phyloP scores from a whole-genome alignment of 768 basidiomycete species.

The Melanogaster broomeanus region DNA sequence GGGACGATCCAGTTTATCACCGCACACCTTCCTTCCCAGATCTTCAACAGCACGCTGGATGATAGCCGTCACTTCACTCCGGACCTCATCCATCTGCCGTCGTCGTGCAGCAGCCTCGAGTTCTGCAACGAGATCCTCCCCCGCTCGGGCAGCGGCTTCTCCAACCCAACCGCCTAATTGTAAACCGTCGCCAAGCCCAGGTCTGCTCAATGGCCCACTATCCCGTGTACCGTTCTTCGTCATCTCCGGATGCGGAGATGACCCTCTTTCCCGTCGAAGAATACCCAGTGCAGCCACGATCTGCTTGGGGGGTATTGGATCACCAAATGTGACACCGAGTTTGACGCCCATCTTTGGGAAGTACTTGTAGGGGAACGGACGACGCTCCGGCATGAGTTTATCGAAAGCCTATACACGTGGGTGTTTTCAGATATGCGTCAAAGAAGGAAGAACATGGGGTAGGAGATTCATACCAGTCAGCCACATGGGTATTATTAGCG shows the following conservation, averaged over 20 bases:
- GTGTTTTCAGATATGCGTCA: background rate
- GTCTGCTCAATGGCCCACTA: background rate
- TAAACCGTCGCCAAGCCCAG: background rate
- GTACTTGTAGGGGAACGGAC: conserved; percentile 72
- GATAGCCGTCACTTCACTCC: conserved; percentile 55
- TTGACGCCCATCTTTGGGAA: conserved; percentile 61
- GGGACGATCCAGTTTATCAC: conserved; percentile 29
- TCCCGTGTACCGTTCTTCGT: background rate
- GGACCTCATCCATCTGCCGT: conserved; percentile 38
- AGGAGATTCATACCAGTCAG: conserved; percentile 57
- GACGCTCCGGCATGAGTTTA: conserved; percentile 86
- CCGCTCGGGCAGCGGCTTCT: conserved; percentile 1
- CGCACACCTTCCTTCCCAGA: conserved; percentile 53
- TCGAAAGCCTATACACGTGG: conserved; percentile 68
- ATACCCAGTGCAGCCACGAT: conserved; percentile 29
- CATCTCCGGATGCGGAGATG: background rate
- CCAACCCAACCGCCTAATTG: conserved; percentile 16
- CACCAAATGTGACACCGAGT: conserved; percentile 79
- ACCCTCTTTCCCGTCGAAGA: background rate
- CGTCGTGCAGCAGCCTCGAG: conserved; percentile 4
- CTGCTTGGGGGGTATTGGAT: conserved; percentile 56
- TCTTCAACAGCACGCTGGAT: conserved; percentile 55
- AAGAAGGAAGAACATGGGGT: background rate
- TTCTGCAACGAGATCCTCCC: conserved; percentile 3
- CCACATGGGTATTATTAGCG: conserved; percentile 92